Evolutionary conservation across 2,329 filamentous ascomycete species (phyloP), one percentile per base, ranked within the genome.

Genomic region (Apiospora arundinis): DNA sequence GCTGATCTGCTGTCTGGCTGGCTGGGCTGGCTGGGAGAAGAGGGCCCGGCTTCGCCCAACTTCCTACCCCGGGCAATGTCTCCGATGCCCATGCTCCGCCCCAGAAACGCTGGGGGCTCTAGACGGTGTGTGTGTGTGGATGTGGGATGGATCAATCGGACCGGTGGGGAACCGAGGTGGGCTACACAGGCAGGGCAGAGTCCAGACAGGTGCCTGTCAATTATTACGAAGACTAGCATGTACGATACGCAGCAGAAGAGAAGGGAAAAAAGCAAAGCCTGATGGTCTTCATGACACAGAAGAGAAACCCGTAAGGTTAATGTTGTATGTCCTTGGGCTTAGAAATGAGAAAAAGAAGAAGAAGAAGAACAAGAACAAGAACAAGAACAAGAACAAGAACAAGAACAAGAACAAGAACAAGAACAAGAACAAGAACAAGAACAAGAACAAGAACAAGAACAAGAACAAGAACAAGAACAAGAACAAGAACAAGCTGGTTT

Each of bases 41-140:
- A 60, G 28, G 18, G 28, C 25, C 28, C 16, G 28, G 52, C 56
- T 63, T 37, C 28, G 8, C 12, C 42, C 56, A 63, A 37, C 56
- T 63, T 63, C 32, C 56, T 40, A 63, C 56, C 32, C 32, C 56
- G 56, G 56, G 56, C 56, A 63, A 40, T 63, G 56, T 63, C 56
- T 40, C 56, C 56, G 56, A 63, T 63, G 56, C 32, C 56, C 32
- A 63, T 63, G 56, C 56, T 40, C 32, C 32, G 56, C 56, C 56
- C 56, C 56, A 63, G 56, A n/a, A 63, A 63, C 40, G 56, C 56
- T 63, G 21, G 56, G 56, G 32, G 21, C 32, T 63, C 56, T 63
- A n/a, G 56, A 63, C 56, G 32, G 56, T 40, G 32, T 63, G 32
- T 60, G 52, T 40, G 56, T 63, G 18, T 60, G 52, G 49, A 56